phyloP scores from a whole-genome alignment of 768 basidiomycete species.

The Naematelia encephala region DNA sequence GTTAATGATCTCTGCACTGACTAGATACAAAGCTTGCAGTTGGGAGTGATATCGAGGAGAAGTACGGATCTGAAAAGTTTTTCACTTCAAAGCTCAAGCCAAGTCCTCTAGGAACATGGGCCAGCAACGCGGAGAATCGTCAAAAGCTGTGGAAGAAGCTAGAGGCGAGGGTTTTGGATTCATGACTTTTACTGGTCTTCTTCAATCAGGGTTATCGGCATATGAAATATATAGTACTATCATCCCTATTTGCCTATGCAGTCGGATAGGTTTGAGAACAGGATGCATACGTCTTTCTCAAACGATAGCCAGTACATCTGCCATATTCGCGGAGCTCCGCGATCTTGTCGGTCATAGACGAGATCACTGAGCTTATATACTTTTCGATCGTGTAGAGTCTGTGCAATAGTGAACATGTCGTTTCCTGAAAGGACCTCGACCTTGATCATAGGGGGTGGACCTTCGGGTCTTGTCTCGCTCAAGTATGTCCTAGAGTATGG shows the following conservation, averaged over 20 bases:
- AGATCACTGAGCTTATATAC: neutral
- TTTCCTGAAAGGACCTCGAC: conserved; percentile 22
- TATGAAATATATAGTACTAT: no score
- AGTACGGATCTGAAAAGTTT: neutral
- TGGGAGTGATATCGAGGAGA: conserved; percentile 1
- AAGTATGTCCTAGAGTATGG: conserved; percentile 38
- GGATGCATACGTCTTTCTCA: no score
- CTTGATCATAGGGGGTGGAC: conserved; percentile 42
- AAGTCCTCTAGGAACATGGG: conserved; percentile 10
- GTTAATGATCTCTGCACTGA: neutral
- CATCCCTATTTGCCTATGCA: no score
- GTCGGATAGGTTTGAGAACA: no score
- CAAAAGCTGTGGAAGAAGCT: conserved; percentile 13
- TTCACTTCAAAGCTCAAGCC: conserved; percentile 14
- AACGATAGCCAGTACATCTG: neutral
- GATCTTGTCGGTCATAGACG: neutral
- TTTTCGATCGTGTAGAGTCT: neutral
- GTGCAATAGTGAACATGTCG: neutral
- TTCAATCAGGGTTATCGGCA: no score
- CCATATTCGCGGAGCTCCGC: neutral
- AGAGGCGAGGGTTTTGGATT: neutral
- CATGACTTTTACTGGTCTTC: neutral
- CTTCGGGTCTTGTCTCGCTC: conserved; percentile 40
- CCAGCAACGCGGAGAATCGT: conserved; percentile 11
- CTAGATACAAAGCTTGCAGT: conserved; percentile 1